Evolutionary conservation across 1,139 yeast species (phyloP), one percentile per base, ranked within the genome.

Genomic region (Pichia sp.): DNA sequence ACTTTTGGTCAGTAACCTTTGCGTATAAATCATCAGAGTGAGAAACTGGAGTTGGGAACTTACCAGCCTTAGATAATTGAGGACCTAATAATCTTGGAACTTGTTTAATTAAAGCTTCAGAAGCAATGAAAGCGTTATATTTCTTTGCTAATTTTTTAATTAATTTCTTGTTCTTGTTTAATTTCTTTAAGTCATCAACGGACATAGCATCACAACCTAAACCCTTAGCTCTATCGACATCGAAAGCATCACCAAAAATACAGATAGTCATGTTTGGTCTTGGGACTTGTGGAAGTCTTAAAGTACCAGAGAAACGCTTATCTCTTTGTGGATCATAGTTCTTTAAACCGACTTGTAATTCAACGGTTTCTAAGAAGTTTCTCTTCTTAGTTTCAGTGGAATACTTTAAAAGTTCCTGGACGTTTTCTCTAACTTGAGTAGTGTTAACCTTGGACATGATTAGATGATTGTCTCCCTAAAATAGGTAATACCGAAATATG

Each of bases 301-400:
- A 84, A 69, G 97, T 71, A 80, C 99, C 99, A 72, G 97, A 90
- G 97, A 94, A 94, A 87, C 99, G 97, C 92, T 94, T 94, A 78
- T 94, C 99, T 86, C 99, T 90, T 82, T 94, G 98, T 71, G 99
- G 97, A 76, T 94, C 99, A 79, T 94, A 94, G 95, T 92, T 92
- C 92, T 94, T 94, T 69, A 94, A 83, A 74, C 98, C 98, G 68
- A 94, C 96, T 80, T 94, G 98, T 72, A 94, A 84, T 80, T 94
- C 99, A 68, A 94, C 90, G 75, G 99, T 92, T 83, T 94, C 98
- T 78, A 92, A 85, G 80, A 94, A 94, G 95, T 94, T 92, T 85
- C 99, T 89, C 96, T 92, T 92, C 87, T 92, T 92, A 81, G 95
- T 86, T 73, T 87, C 94, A 69, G 63, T 78, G 68, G 98, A 89